phyloP scores from a whole-genome alignment of 2,329 filamentous ascomycete species.

The Aspergillus arachidicola region DNA sequence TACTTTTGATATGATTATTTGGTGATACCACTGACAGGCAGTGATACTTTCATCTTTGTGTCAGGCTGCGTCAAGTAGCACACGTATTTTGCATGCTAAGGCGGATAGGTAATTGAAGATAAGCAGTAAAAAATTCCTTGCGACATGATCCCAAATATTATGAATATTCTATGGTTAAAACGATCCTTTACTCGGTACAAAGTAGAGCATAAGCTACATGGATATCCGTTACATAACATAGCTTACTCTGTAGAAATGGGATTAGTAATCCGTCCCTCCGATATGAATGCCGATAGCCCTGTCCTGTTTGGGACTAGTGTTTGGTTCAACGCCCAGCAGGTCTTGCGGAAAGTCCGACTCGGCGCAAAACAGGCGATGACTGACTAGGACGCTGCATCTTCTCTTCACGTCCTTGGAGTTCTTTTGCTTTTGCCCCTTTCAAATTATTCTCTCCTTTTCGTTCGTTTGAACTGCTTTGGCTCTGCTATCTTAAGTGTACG shows the following conservation, averaged over 20 bases:
- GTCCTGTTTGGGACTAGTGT: conserved; percentile 4
- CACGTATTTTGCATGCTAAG: neutral
- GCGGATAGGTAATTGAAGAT: neutral
- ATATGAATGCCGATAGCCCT: conserved; percentile 2
- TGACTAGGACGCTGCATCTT: conserved; percentile 10
- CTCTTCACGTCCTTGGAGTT: conserved; percentile 7
- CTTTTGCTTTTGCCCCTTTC: neutral
- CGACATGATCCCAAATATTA: neutral
- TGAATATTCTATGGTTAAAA: neutral
- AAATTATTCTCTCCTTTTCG: neutral
- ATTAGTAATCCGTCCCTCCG: conserved; percentile 13
- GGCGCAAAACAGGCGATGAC: conserved; percentile 12
- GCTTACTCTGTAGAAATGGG: neutral
- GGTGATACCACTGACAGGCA: neutral
- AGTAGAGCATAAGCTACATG: neutral
- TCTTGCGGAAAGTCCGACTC: conserved; percentile 17
- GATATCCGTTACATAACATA: neutral
- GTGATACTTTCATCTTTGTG: neutral
- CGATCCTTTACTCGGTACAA: neutral
- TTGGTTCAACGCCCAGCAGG: neutral
- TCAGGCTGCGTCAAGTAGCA: neutral
- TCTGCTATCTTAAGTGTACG: conserved; percentile 3
- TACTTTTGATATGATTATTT: neutral
- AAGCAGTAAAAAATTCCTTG: neutral
- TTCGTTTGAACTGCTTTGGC: conserved; percentile 15